Evolutionary conservation across 352 stramenopile genomes (phyloP), one percentile per base, ranked within the genome.

Genomic region (Phytopythium litorale): DNA sequence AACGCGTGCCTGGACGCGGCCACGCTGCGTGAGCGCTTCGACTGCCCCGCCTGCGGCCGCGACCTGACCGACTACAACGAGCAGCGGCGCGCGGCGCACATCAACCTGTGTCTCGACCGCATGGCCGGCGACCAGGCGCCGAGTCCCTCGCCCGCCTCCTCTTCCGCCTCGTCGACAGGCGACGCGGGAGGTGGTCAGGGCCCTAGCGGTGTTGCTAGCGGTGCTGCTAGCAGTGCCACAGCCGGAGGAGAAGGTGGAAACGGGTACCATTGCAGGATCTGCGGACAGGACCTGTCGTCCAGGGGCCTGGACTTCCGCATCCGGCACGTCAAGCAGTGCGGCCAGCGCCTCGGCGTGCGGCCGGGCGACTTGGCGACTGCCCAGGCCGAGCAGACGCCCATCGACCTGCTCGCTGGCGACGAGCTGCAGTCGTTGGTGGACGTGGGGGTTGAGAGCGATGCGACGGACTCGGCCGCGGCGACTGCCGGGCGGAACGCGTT

Each of bases 311-410:
- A 66, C 48, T 62, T 63, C 28, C 76, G 78, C n/a, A 91, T 92
- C 53, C 74, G 76, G n/a, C 87, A 96, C 56, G 70, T 91, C 45
- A 96, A 96, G 63, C 71, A 77, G 52, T 96, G 84, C 51, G 84
- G 79, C 0, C 70, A 84, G 49, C 79, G 77, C 58, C 89, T 88
- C 60, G 87, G 84, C 13, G 69, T 96, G 23, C 67, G 76, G 28
- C 65, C 84, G 51, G 69, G 55, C 46, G 76, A 88, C 57, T 59
- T 91, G 58, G 70, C 64, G 19, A 23, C 19, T 19, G 2, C n/a
- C 16, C 16, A 7, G 15, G 33, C 21, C 12, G 48, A 53, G 11
- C 49, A 16, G 15, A 30, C 49, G 28, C 49, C 49, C 25, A 56
- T 56, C 28, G 5, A 40, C 28, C 25, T 56, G 0, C 28, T 18